A percentile compares a stretch with the other conserved stretches of the same genome.
phyloP scores from a whole-genome alignment of 2,329 filamentous ascomycete genomes.

The Ascochyta lentis region DNA sequence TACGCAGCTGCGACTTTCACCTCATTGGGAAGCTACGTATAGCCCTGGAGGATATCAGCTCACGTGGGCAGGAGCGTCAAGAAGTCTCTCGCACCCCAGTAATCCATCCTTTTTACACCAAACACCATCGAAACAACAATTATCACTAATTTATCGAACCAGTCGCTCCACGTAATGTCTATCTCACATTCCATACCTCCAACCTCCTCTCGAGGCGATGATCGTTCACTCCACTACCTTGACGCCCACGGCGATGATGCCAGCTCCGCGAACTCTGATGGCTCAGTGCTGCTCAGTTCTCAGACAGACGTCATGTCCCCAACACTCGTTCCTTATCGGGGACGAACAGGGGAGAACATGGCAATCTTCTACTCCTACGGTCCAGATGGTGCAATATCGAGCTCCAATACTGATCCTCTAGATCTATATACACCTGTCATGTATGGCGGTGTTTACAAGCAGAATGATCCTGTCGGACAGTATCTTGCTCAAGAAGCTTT shows the following conservation, averaged over 20 bases:
- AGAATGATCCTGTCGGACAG: conserved; percentile 3
- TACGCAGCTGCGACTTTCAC: not conserved
- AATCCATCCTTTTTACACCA: conserved; percentile 2
- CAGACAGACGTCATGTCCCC: conserved; percentile 1
- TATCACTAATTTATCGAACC: not conserved
- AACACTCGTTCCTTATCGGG: not conserved
- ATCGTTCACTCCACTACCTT: not conserved
- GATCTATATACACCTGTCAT: not conserved
- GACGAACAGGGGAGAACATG: not conserved
- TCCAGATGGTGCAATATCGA: not conserved
- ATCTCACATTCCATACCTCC: not conserved
- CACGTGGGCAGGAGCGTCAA: not conserved
- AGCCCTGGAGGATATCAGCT: not conserved
- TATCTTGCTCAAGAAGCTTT: conserved; percentile 1
- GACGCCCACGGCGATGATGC: not conserved
- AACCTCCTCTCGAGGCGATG: not conserved
- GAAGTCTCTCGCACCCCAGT: not conserved
- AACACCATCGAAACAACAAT: not conserved
- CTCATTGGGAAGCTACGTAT: not conserved
- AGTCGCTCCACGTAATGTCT: not conserved
- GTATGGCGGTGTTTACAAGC: not conserved
- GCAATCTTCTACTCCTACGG: not conserved
- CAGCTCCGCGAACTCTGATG: not conserved
- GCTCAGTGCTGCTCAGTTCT: not conserved
- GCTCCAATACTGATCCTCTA: not conserved